Percentiles rank a stretch among this genome's conserved stretches.
Evolutionary conservation across 768 basidiomycete genomes (phyloP).

Genomic region (Russula foetens): DNA sequence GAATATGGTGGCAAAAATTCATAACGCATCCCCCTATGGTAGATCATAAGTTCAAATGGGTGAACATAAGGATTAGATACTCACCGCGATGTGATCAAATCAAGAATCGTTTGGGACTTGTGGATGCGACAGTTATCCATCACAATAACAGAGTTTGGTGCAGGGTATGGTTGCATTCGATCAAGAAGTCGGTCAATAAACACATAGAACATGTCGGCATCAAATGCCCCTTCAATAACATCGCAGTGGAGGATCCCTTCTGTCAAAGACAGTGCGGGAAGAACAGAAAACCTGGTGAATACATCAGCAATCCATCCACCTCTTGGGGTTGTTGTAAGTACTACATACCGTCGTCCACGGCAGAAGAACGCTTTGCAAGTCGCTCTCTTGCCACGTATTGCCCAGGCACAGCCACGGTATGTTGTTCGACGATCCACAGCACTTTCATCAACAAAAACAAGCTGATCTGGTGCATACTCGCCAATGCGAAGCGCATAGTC

Average conservation of each 20-base stretch:
- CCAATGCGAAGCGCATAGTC: not conserved
- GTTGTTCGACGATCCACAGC: not conserved
- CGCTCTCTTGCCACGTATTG: not conserved
- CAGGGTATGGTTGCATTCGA: not conserved
- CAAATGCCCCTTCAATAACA: not conserved
- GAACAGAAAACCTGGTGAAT: not conserved
- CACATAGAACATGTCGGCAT: not conserved
- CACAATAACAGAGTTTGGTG: not conserved
- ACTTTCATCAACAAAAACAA: not conserved
- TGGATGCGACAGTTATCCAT: not conserved
- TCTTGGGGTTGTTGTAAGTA: not conserved
- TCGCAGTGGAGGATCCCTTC: not conserved
- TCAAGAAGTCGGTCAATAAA: not conserved
- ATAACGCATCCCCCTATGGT: not conserved
- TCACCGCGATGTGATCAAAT: not conserved
- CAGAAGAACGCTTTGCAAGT: not conserved
- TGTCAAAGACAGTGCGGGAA: not conserved
- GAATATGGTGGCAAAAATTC: not conserved
- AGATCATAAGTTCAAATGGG: not conserved
- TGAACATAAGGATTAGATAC: not conserved
- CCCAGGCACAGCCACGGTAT: not conserved
- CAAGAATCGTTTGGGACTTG: not conserved
- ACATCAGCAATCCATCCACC: not conserved
- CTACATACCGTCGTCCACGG: not conserved
- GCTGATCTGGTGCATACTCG: not conserved